Evolutionary conservation across 495 filamentous ascomycete genomes (phyloP).

Genomic region (Thermothielavioides terrestris): DNA sequence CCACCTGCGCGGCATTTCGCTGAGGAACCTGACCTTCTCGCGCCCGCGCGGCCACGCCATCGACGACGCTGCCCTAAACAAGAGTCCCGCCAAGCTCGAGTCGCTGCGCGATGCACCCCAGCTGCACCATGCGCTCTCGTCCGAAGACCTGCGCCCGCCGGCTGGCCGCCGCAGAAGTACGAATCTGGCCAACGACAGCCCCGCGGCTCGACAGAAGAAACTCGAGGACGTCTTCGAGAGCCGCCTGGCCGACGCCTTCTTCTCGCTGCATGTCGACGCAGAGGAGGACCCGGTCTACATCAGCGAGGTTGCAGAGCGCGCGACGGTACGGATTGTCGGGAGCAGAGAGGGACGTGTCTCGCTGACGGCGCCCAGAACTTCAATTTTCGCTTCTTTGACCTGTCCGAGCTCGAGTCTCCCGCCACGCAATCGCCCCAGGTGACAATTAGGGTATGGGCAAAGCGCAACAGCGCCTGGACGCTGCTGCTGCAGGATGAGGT

Average conservation of each 20-base stretch:
- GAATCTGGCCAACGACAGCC: conserved; percentile 58
- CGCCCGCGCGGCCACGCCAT: conserved; percentile 62
- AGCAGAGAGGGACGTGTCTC: not conserved
- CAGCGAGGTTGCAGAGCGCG: conserved; percentile 69
- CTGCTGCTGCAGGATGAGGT: conserved; percentile 65
- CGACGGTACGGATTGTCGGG: conserved; percentile 46
- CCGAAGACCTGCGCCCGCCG: conserved; percentile 50
- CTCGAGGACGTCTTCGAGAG: conserved; percentile 63
- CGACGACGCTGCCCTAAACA: conserved; percentile 77
- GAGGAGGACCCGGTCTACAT: conserved; percentile 73
- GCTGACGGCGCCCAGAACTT: conserved; percentile 53
- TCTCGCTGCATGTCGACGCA: conserved; percentile 65
- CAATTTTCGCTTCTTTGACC: conserved; percentile 79
- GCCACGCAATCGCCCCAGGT: conserved; percentile 57
- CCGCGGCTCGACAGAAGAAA: conserved; percentile 60
- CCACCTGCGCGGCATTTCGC: conserved; percentile 76
- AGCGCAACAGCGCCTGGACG: conserved; percentile 50
- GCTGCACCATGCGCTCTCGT: conserved; percentile 64
- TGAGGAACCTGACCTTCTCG: conserved; percentile 72
- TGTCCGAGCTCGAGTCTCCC: conserved; percentile 55
- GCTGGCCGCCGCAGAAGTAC: conserved; percentile 58
- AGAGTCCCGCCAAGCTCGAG: conserved; percentile 60
- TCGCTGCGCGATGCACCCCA: conserved; percentile 45
- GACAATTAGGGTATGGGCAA: conserved; percentile 70
- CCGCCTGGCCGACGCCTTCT: conserved; percentile 81